These are phyloP conservation scores for Lipomyces japonicus DNA, from an alignment of 805 yeast genomes.

Conservation along the genomic window DNA sequence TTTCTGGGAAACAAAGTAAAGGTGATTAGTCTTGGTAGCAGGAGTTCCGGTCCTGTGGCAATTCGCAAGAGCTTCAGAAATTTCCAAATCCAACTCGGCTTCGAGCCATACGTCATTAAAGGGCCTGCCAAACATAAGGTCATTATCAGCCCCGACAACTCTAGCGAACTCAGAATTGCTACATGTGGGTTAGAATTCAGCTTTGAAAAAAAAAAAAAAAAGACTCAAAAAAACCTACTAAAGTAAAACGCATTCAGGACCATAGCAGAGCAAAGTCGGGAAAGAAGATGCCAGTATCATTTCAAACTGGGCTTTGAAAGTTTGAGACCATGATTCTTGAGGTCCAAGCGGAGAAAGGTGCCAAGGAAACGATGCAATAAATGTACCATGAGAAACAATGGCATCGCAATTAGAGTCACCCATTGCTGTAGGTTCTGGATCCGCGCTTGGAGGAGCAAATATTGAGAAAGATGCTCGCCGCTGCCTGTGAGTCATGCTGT, in stretches of 20 bases:
- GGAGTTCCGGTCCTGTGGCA: constrained; percentile 13
- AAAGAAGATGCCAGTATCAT: constrained; percentile 17
- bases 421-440: too few species aligned
- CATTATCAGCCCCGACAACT: constrained; percentile 12
- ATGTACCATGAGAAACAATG: constrained; percentile 6
- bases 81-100: constrained; percentile 13
- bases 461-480: too few species aligned
- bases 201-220: background rate
- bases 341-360: constrained; percentile 15
- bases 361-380: constrained; percentile 11
- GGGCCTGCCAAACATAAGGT: constrained; percentile 13
- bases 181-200: background rate
- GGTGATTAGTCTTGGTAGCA: constrained; percentile 10
- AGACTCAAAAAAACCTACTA: constrained; percentile 10
- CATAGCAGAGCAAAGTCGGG: constrained; percentile 22
- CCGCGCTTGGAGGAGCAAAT: too few species aligned
- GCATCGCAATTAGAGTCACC: too few species aligned
- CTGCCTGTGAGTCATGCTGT: too few species aligned
- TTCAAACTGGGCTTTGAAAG: constrained; percentile 7
- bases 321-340: constrained; percentile 12
- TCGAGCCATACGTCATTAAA: constrained; percentile 18
- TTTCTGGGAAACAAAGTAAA: constrained; percentile 9
- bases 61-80: constrained; percentile 15
- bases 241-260: constrained; percentile 12
- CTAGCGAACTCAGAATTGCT: constrained; percentile 23